Percentiles rank a stretch among this genome's conserved stretches.
phyloP scores from a whole-genome alignment of 768 basidiomycete genomes.

The Mycena sanguinolenta region DNA sequence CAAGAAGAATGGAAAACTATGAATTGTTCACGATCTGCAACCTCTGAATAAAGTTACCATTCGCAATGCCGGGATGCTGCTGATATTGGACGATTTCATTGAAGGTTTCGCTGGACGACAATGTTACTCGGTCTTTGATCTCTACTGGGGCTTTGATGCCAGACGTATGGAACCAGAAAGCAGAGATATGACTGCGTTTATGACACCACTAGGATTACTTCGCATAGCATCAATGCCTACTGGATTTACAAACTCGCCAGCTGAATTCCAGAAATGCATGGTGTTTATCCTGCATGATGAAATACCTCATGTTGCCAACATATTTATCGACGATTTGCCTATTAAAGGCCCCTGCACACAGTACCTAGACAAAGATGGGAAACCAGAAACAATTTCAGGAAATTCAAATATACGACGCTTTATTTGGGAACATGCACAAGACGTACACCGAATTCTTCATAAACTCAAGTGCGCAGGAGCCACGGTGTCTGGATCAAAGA shows the following conservation, averaged over 20 bases:
- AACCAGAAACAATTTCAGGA: slow-evolving; percentile 31
- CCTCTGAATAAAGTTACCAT: slow-evolving; percentile 31
- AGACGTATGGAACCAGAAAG: too few relatives aligned
- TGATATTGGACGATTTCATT: background rate
- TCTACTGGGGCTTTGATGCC: too few relatives aligned
- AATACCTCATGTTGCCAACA: slow-evolving; percentile 44
- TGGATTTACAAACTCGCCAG: slow-evolving; percentile 26
- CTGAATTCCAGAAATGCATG: slow-evolving; percentile 41
- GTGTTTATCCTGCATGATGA: slow-evolving; percentile 46
- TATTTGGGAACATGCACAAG: slow-evolving; percentile 48
- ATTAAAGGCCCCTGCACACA: slow-evolving; percentile 43
- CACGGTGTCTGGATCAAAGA: slow-evolving; percentile 46
- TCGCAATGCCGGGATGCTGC: slow-evolving; percentile 3
- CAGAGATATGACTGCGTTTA: too few relatives aligned
- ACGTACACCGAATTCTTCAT: slow-evolving; percentile 47
- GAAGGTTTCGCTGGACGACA: background rate
- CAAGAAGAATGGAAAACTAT: slow-evolving; percentile 34
- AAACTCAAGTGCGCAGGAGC: slow-evolving; percentile 43
- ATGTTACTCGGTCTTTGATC: too few relatives aligned
- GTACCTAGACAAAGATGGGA: slow-evolving; percentile 40
- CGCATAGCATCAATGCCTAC: background rate
- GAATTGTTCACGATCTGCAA: slow-evolving; percentile 34
- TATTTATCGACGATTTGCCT: slow-evolving; percentile 49
- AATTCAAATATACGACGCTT: slow-evolving; percentile 29
- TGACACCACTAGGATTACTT: too few relatives aligned